Base-by-base conservation (phyloP, 2,329 filamentous ascomycete genomes). In the Cladophialophora exuberans region DNA sequence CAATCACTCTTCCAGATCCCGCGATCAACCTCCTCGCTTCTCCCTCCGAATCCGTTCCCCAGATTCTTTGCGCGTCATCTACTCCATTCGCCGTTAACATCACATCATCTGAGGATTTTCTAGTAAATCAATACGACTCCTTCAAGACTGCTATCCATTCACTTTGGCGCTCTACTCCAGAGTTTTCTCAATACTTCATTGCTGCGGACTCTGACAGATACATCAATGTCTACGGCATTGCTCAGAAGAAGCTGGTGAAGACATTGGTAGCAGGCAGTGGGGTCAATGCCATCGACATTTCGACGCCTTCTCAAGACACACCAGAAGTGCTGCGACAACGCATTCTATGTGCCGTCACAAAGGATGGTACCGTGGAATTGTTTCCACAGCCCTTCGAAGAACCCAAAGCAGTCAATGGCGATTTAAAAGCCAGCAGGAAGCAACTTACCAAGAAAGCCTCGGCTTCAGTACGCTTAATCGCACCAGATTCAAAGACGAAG, bases 1-100 rank as follows among this genome's bases (percentile, higher is more conserved):
- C 71, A n/a, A 71, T 78, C 44, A 68, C 73, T 41, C 65, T 78
- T 42, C 73, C 75, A 26, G 67, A 72, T 18, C 67, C 71, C 6
- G 73, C 74, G 30, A 69, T 75, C 41, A 67, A 68, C 44, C 66
- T 71, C 23, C 69, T 77, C 23, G 73, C 73, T 25, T 67, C 71
- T 35, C 75, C 75, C 6, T 66, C 74, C 39, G 66, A 70, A 39
- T 71, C 69, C 9, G 69, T 69, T 58, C 70, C 71, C 35, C 71
- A 75, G 33, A 69, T 80, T 26, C 70, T 81, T 39, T 80, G 76
- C 62, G 78, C 78, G 44, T 80, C 78, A 9, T 74, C 78, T 62
- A 74, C 73, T 6, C 74, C 77, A 1, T 76, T 75, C 60, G 67
- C 78, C 47, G 70, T 80, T 54, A 69, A 75, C 52, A 61, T 73